Percentiles rank a stretch among this genome's conserved stretches.
These are phyloP conservation scores for Ochetophila trinervis DNA, from an alignment of 306 rosid genomes.

Conservation along the genomic window DNA sequence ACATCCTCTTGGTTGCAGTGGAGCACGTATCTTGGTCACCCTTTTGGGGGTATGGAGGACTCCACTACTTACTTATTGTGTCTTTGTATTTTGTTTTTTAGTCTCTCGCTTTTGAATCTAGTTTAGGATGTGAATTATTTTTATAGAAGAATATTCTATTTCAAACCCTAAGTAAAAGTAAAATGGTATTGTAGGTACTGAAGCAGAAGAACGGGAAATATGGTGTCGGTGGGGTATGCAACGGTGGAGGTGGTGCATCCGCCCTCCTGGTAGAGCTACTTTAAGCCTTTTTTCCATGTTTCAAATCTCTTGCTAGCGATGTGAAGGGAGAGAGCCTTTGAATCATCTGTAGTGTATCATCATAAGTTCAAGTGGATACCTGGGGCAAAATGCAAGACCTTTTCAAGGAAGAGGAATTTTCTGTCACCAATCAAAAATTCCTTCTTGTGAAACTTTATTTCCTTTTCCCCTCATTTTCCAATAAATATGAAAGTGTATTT, in stretches of 20 bases:
- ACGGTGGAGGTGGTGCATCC: slow-evolving; percentile 99
- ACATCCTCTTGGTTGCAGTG: slow-evolving; percentile 99
- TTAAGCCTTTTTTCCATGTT: slow-evolving; percentile 26
- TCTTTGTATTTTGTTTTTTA: background rate
- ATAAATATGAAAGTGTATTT: slow-evolving; percentile 28
- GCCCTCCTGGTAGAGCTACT: slow-evolving; percentile 92
- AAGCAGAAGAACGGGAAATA: slow-evolving; percentile 83
- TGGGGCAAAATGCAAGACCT: slow-evolving; percentile 2
- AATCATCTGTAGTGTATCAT: no score
- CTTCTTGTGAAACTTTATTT: slow-evolving; percentile 17
- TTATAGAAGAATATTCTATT: background rate
- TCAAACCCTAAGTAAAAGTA: background rate
- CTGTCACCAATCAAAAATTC: slow-evolving; percentile 20
- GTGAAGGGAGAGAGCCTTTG: no score
- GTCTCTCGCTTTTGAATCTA: background rate
- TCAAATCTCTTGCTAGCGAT: no score
- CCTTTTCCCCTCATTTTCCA: slow-evolving; percentile 14
- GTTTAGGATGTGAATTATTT: background rate
- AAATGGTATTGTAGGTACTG: slow-evolving; percentile 53
- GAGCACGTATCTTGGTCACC: slow-evolving; percentile 94
- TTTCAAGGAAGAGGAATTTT: slow-evolving; percentile 22
- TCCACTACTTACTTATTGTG: background rate
- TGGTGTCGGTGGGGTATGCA: slow-evolving; percentile 95
- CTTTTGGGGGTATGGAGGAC: slow-evolving; percentile 87
- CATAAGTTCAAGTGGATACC: no score